These are phyloP conservation scores for Colletotrichum sp. DNA, from an alignment of 2,329 filamentous ascomycete species.

Conservation along the genomic window DNA sequence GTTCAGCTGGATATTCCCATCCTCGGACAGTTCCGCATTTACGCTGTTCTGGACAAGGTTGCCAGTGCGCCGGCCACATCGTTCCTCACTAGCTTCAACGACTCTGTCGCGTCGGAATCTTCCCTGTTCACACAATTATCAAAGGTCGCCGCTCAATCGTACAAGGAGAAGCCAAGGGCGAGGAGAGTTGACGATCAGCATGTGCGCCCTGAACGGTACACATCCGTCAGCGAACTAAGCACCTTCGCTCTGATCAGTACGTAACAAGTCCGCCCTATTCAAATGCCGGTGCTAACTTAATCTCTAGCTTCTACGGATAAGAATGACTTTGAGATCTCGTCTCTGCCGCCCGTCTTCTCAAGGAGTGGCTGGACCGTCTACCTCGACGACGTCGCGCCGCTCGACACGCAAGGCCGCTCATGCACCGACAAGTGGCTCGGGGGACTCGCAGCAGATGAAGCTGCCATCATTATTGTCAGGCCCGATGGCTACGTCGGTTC, in stretches of 20 bases:
- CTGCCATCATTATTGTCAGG: constrained; percentile 22
- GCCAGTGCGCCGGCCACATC: constrained; percentile 44
- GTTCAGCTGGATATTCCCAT: constrained; percentile 79
- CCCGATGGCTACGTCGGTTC: constrained; percentile 28
- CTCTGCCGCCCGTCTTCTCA: constrained; percentile 68
- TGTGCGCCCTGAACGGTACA: constrained; percentile 72
- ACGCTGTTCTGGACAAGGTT: constrained; percentile 70
- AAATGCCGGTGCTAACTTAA: neutral
- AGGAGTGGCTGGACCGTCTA: constrained; percentile 75
- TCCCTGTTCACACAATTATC: constrained; percentile 66
- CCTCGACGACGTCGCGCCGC: constrained; percentile 66
- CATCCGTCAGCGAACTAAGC: constrained; percentile 57
- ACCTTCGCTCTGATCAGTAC: constrained; percentile 72
- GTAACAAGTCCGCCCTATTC: constrained; percentile 19
- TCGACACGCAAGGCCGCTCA: constrained; percentile 52
- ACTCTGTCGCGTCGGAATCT: constrained; percentile 51
- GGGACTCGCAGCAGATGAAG: constrained; percentile 14
- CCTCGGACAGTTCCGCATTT: constrained; percentile 77
- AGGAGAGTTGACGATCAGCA: constrained; percentile 66
- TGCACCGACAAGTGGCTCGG: constrained; percentile 51
- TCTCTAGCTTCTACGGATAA: constrained; percentile 61
- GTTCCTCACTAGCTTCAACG: constrained; percentile 66
- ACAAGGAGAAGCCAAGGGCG: constrained; percentile 56
- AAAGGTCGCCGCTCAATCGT: constrained; percentile 63
- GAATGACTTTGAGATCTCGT: constrained; percentile 65